A percentile compares a stretch with the other conserved stretches of the same genome.
These are phyloP conservation scores for Stemphylium vesicarium DNA, from an alignment of 2,329 filamentous ascomycete species.

Conservation along the genomic window DNA sequence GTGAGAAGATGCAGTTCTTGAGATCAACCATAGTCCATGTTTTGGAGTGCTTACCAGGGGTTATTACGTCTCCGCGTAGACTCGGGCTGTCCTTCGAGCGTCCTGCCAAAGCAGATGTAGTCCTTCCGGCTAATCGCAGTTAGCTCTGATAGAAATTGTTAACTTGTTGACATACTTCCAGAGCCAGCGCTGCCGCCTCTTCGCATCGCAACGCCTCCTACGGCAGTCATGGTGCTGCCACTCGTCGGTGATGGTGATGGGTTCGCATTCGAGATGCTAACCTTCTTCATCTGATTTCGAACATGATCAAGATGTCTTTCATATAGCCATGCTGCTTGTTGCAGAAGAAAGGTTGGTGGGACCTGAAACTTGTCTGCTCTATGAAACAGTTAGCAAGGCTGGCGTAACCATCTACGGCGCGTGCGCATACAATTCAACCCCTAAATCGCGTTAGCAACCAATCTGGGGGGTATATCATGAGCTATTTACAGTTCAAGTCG, in stretches of 20 bases:
- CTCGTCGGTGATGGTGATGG: constrained; percentile 55
- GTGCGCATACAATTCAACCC: constrained; percentile 73
- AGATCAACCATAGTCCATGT: not conserved
- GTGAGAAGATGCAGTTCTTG: not conserved
- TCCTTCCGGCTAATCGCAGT: constrained; percentile 44
- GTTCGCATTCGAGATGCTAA: constrained; percentile 64
- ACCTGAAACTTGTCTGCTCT: constrained; percentile 80
- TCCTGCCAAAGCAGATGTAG: constrained; percentile 63
- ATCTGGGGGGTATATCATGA: not conserved
- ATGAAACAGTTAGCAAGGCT: constrained; percentile 7
- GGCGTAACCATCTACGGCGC: not conserved
- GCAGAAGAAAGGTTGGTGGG: constrained; percentile 83
- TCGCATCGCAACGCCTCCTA: constrained; percentile 57
- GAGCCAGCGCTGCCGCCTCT: constrained; percentile 57
- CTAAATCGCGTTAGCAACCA: constrained; percentile 51
- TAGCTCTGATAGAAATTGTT: not conserved
- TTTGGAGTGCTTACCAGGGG: constrained; percentile 41
- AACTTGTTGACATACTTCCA: constrained; percentile 39
- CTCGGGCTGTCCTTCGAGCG: constrained; percentile 64
- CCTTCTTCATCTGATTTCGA: constrained; percentile 84
- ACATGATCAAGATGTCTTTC: constrained; percentile 90
- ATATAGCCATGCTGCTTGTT: constrained; percentile 93
- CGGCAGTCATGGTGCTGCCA: constrained; percentile 52
- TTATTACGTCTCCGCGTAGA: constrained; percentile 56
- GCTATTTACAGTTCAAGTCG: constrained; percentile 78